phyloP scores from a whole-genome alignment of 257 asterid genomes.

The Solanum gandarillasii region DNA sequence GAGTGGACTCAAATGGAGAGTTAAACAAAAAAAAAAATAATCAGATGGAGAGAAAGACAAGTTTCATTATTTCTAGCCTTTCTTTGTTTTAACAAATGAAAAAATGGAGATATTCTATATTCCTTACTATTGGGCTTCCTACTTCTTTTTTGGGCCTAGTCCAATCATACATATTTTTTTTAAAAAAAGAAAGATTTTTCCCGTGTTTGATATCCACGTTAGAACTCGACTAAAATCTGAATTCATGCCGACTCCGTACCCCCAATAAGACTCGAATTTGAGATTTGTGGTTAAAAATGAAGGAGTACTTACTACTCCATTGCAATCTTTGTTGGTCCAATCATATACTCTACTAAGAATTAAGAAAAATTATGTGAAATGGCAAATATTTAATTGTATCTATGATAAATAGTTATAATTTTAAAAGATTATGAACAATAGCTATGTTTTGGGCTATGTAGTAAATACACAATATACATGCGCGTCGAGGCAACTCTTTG shows the following conservation, averaged over 20 bases:
- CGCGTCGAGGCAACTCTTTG: background rate
- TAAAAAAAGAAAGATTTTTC: too few species aligned
- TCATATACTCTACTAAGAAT: too few species aligned
- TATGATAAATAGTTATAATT: too few species aligned
- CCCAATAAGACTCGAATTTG: too few species aligned
- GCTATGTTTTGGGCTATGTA: too few species aligned
- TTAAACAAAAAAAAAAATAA: background rate
- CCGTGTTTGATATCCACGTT: too few species aligned
- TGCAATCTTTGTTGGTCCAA: too few species aligned
- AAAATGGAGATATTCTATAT: background rate
- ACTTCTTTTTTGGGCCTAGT: background rate
- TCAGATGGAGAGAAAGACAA: constrained; percentile 30
- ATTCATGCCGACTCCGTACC: too few species aligned
- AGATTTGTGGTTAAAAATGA: too few species aligned
- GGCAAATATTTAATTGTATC: background rate
- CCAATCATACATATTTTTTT: background rate
- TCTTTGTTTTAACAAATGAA: background rate
- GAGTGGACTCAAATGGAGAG: background rate
- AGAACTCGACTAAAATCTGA: rapidly evolving
- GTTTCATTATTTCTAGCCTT: constrained; percentile 26
- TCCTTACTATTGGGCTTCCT: background rate
- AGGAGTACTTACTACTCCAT: too few species aligned
- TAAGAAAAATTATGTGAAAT: too few species aligned
- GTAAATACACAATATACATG: background rate
- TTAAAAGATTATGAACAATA: background rate